Conservation (phyloP, 208 protist species). For the Leishmania arabica region DNA sequence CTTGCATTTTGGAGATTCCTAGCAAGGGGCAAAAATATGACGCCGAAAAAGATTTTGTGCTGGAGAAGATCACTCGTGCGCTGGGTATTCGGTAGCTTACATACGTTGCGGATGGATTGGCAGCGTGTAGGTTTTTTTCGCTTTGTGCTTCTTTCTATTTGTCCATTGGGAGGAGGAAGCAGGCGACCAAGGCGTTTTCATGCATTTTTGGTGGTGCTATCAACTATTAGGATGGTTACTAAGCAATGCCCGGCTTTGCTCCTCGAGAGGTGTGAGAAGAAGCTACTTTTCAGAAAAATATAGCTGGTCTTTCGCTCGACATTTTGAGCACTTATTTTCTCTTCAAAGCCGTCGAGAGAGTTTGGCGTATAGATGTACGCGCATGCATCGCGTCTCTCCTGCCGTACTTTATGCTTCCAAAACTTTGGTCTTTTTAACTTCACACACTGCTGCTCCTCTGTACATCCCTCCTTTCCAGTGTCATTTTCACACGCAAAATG, state of each 20-base stretch:
- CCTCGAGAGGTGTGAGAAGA: constrained; percentile 1
- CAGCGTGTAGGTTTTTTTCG: not conserved
- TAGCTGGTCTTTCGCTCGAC: not conserved
- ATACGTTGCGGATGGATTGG: not conserved
- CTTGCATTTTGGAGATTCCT: constrained; percentile 97
- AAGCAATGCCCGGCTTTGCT: not conserved
- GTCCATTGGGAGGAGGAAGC: not conserved
- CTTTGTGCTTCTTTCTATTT: constrained; percentile 9
- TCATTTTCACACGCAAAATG: constrained; percentile 2
- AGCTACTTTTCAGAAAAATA: not conserved
- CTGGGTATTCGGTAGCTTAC: constrained; percentile 57
- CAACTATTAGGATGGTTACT: constrained; percentile 13
- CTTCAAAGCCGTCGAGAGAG: not conserved
- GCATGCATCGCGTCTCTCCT: not conserved
- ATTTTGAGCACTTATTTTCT: not conserved
- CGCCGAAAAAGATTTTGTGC: constrained; percentile 94
- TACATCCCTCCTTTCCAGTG: constrained; percentile 1
- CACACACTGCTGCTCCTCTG: constrained; percentile 2
- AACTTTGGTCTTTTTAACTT: not conserved
- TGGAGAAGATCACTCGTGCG: constrained; percentile 88
- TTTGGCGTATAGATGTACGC: not conserved
- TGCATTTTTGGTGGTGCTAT: constrained; percentile 21
- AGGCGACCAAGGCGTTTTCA: not conserved
- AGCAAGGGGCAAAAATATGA: constrained; percentile 97
- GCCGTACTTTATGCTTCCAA: not conserved